phyloP scores from a whole-genome alignment of 371 early-diverging fungal species.

The Rhizopus delemar region DNA sequence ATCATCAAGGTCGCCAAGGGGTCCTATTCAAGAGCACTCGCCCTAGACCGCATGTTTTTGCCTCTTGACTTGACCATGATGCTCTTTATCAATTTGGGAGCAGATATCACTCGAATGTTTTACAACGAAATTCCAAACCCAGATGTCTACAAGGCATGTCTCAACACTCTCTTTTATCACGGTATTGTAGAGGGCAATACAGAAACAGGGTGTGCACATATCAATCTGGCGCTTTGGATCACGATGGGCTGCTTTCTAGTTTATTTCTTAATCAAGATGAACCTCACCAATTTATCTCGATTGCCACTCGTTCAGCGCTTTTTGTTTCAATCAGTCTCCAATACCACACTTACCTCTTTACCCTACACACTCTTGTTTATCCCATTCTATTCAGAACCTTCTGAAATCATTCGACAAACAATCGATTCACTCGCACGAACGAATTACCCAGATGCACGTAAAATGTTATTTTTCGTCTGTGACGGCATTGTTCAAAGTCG shows the following conservation, averaged over 20 bases:
- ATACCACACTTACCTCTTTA: neutral
- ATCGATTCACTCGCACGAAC: constrained; percentile 53
- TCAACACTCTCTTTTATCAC: constrained; percentile 35
- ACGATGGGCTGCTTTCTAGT: constrained; percentile 44
- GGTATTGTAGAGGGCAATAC: constrained; percentile 28
- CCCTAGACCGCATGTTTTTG: constrained; percentile 49
- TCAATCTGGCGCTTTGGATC: constrained; percentile 50
- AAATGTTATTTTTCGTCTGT: constrained; percentile 53
- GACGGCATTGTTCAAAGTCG: constrained; percentile 39
- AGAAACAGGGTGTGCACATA: constrained; percentile 32
- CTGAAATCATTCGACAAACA: constrained; percentile 43
- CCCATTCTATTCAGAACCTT: constrained; percentile 47
- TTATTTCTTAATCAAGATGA: constrained; percentile 48
- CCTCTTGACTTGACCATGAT: constrained; percentile 44
- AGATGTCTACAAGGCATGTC: constrained; percentile 29
- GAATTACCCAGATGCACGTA: constrained; percentile 48
- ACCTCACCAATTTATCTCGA: constrained; percentile 44
- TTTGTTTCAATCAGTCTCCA: neutral
- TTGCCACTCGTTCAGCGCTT: constrained; percentile 36
- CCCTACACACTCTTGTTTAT: constrained; percentile 44
- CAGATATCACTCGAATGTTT: constrained; percentile 40
- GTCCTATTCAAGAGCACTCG: constrained; percentile 40
- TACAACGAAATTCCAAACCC: constrained; percentile 26
- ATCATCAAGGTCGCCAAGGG: constrained; percentile 34
- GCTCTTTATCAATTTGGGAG: constrained; percentile 40